Evolutionary conservation across 345 rosid species (phyloP), one percentile per base, ranked within the genome.

Genomic region (Hevea brasiliensis): DNA sequence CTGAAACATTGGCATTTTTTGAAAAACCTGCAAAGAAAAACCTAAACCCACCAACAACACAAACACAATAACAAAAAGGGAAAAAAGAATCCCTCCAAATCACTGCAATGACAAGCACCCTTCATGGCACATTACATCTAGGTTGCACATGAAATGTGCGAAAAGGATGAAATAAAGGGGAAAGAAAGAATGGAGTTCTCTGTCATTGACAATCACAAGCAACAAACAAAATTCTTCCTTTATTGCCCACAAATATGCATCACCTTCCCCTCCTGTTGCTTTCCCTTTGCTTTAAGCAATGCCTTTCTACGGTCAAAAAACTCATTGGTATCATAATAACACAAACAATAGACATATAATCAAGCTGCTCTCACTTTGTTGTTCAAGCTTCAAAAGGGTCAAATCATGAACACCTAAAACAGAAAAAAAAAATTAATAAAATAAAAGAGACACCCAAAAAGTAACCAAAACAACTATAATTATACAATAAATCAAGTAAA

Each of bases 1-100:
- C 68, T 84, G 86, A 84, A 76, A 85, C 87, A 85, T 84, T 50
- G 88, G 87, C 91, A 89, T 87, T 71, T 80, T 81, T 50, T 32
- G n/a, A 32, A 32, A 42, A 20, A 35, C 17, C 8, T n/a, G 44
- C 23, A 53, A 35, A 20, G 21, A 6, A 42, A 58, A 54, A 64
- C 37, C 18, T 29, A 29, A 54, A 56, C 32, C 53, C 61, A 45
- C 27, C 35, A 55, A 4, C 37, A 32, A 32, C 2, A 32, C 3
- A 4, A 32, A 4, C 37, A 58, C 67, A 67, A 35, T 40, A 61
- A 48, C 68, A 45, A 69, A 72, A 69, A 3, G 20, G 21, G 7
- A 45, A 62, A 69, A 68, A 27, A 11, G 61, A 32, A 51, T 26
- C 41, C 65, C 61, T 37, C 48, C 37, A 32, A 70, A 57, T 72